Percentiles rank a stretch among this genome's conserved stretches.
These are phyloP conservation scores for Mycosarcoma mackinlayi DNA, from an alignment of 1,284 basidiomycete genomes.

Conservation along the genomic window DNA sequence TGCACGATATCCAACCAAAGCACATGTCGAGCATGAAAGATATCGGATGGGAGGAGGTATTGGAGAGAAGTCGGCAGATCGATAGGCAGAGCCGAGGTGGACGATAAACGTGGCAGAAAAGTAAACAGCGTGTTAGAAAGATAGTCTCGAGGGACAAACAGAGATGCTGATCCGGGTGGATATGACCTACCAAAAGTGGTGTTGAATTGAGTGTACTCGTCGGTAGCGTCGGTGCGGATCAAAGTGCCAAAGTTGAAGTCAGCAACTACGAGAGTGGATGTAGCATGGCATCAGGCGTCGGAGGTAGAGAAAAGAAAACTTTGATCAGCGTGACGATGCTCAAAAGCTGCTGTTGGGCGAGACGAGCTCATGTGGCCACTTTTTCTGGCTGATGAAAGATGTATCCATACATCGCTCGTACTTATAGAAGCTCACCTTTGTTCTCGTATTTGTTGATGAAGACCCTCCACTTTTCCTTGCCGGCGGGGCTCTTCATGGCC, in stretches of 20 bases:
- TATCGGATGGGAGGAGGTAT: not conserved
- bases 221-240: constrained; percentile 81
- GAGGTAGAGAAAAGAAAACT: not conserved
- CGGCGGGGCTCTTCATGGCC: constrained; percentile 90
- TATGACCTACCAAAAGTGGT: constrained; percentile 84
- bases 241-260: constrained; percentile 98
- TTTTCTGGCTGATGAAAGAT: too few species aligned
- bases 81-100: constrained; percentile 1
- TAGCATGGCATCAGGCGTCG: not conserved
- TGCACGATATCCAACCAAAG: constrained; percentile 65
- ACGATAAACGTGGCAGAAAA: too few species aligned
- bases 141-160: not conserved
- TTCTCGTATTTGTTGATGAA: constrained; percentile 84
- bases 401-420: too few species aligned
- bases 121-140: constrained; percentile 17
- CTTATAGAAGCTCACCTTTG: constrained; percentile 58
- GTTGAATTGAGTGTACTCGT: constrained; percentile 91
- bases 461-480: constrained; percentile 89
- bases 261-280: constrained; percentile 71
- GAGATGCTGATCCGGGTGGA: not conserved
- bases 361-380: too few species aligned
- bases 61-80: not conserved
- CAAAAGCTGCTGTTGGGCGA: too few species aligned
- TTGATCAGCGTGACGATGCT: too few species aligned
- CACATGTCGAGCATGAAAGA: not conserved